Conservation (phyloP, 2,329 filamentous ascomycete genomes). For the Penicillium brevicompactum region DNA sequence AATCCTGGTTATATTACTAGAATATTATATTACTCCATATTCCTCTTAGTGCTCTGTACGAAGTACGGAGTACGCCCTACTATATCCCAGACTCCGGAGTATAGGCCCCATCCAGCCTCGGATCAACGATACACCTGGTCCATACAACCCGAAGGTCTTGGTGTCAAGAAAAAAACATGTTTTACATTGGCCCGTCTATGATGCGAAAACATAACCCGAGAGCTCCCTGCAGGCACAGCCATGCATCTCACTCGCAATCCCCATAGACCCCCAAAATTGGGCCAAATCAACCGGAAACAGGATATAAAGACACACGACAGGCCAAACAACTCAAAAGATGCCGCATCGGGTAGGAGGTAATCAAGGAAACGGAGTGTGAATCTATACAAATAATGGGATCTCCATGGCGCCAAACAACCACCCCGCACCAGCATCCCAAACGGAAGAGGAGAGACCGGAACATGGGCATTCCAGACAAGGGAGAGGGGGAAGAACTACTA, state of each 20-base stretch:
- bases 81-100: too few species aligned
- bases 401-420: constrained; percentile 43
- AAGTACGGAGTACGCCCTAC: too few species aligned
- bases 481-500: constrained; percentile 48
- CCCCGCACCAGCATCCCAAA: constrained; percentile 37
- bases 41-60: too few species aligned
- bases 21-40: too few species aligned
- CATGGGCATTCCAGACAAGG: constrained; percentile 32
- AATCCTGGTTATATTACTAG: neutral
- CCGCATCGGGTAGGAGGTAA: constrained; percentile 28
- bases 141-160: too few species aligned
- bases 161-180: constrained; percentile 25
- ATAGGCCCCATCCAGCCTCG: too few species aligned
- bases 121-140: too few species aligned
- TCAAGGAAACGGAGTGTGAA: constrained; percentile 31
- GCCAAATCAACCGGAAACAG: constrained; percentile 27
- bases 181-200: constrained; percentile 46
- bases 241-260: constrained; percentile 27
- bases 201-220: constrained; percentile 37
- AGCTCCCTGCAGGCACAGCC: constrained; percentile 30
- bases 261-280: constrained; percentile 25
- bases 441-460: constrained; percentile 35
- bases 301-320: constrained; percentile 18
- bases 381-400: constrained; percentile 42
- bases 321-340: constrained; percentile 18